Evolutionary conservation across 192 early-diverging fungal genomes (phyloP).

Genomic region (Paraglomus brasilianum): DNA sequence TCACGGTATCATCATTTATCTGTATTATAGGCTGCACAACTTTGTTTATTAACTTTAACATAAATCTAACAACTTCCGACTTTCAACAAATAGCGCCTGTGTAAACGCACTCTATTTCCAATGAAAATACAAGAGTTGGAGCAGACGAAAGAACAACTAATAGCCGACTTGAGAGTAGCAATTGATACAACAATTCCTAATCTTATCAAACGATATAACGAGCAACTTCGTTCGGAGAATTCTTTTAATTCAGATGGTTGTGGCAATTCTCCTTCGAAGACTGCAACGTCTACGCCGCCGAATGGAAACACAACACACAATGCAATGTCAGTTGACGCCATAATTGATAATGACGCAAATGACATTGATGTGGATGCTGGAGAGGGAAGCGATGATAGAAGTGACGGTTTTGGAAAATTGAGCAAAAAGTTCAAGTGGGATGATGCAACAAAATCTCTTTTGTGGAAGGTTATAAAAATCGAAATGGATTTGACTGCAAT

Average conservation of each 20-base stretch:
- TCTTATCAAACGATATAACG: conserved; percentile 5
- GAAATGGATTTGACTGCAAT: conserved; percentile 30
- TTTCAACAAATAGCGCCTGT: conserved; percentile 25
- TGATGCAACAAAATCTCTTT: conserved; percentile 27
- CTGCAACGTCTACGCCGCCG: too few relatives aligned
- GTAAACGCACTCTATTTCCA: conserved; percentile 27
- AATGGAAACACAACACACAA: not conserved
- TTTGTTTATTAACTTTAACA: not conserved
- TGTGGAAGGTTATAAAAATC: conserved; percentile 37
- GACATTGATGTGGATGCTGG: conserved; percentile 9
- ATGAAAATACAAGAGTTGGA: conserved; percentile 12
- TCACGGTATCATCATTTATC: conserved; percentile 37
- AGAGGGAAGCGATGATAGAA: conserved; percentile 4
- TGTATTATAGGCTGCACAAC: not conserved
- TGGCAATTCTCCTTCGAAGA: too few relatives aligned
- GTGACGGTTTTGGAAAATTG: not conserved
- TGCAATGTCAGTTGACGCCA: not conserved
- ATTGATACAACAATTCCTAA: conserved; percentile 17
- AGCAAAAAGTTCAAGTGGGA: conserved; percentile 37
- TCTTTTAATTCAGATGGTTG: too few relatives aligned
- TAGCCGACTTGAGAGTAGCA: conserved; percentile 4
- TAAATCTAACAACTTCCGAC: not conserved
- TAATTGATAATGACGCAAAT: conserved; percentile 13
- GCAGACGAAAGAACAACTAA: conserved; percentile 1
- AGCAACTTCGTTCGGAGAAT: not conserved